phyloP scores from a whole-genome alignment of 768 basidiomycete genomes.

The Boletus speciosus region DNA sequence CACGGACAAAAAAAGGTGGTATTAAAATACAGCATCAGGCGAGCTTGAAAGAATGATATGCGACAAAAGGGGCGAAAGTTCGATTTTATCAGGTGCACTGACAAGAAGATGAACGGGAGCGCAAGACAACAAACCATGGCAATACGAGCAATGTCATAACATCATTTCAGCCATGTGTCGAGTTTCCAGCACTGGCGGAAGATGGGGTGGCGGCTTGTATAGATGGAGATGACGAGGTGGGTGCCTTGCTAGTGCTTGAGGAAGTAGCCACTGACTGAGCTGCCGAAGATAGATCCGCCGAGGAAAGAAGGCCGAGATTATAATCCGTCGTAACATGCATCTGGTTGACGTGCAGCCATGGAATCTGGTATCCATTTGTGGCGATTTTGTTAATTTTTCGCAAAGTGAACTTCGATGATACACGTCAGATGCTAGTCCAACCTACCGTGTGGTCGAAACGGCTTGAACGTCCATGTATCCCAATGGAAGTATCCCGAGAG shows the following conservation, averaged over 20 bases:
- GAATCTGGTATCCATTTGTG: constrained; percentile 55
- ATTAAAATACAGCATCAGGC: background rate
- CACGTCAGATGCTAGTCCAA: background rate
- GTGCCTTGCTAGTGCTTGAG: background rate
- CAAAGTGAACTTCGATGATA: background rate
- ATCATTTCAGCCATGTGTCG: constrained; percentile 1
- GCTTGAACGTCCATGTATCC: constrained; percentile 52
- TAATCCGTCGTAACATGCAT: constrained; percentile 52
- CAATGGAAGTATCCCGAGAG: constrained; percentile 55
- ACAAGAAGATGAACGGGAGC: background rate
- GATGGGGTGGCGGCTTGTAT: background rate
- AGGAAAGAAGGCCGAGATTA: constrained; percentile 13
- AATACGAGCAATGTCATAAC: background rate
- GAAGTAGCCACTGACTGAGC: constrained; percentile 11
- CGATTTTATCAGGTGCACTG: background rate
- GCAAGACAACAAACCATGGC: background rate
- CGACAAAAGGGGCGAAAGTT: background rate
- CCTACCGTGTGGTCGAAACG: constrained; percentile 41
- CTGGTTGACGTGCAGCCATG: constrained; percentile 63
- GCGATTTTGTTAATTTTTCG: constrained; percentile 36
- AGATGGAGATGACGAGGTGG: background rate
- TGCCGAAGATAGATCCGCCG: constrained; percentile 17
- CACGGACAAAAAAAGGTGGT: background rate
- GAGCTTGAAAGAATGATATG: background rate
- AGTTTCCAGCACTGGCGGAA: constrained; percentile 1